Base-by-base conservation (phyloP, 1,284 basidiomycete genomes). In the Hortiboletus rubellus region DNA sequence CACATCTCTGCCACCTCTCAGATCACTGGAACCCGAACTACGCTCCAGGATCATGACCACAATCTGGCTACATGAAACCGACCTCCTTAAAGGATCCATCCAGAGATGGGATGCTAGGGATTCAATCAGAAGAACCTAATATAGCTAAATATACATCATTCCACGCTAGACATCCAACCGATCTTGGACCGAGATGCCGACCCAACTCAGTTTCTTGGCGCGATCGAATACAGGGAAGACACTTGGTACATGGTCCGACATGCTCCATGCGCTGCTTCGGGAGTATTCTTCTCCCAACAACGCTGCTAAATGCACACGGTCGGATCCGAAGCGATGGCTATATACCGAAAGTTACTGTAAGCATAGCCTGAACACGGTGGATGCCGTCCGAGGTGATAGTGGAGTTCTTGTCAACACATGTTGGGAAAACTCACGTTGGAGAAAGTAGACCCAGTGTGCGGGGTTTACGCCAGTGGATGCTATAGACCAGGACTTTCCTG, bases 391-490 rank as follows among this genome's bases (percentile, higher is more conserved):
- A 52, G 18, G 50, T 33, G 22, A 54, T 33, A 15, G 22, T 31
- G 31, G 49, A 24, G 30, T 15, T 17, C 33, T 27, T 18, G 43
- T 31, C 7, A 31, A 45, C 22, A 30, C 37, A 40, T 45, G 43
- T 18, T 27, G 15, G 15, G 12, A 48, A 24, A 5, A 60, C 69
- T 64, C 59, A 79, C 78, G 59, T 66, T 79, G 74, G n/a, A 62
- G 69, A 61, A 80, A 79, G 61, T 81, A 79, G 15, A 70, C 42
- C 58, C 73, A 62, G 52, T 79, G 79, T 9, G 74, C 69, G 24
- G 69, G 66, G 54, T 78, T 80, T 56, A 76, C 74, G 36, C 78
- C 78, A 22, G 71, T 73, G 14, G 77, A 76, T 30, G 71, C 78
- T 77, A 37, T 27, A 30, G 52, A 18, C 8, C 34, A 46, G 37